Evolutionary conservation across 768 basidiomycete genomes (phyloP), one percentile per base, ranked within the genome.

Genomic region (Pulveroboletus sp.): DNA sequence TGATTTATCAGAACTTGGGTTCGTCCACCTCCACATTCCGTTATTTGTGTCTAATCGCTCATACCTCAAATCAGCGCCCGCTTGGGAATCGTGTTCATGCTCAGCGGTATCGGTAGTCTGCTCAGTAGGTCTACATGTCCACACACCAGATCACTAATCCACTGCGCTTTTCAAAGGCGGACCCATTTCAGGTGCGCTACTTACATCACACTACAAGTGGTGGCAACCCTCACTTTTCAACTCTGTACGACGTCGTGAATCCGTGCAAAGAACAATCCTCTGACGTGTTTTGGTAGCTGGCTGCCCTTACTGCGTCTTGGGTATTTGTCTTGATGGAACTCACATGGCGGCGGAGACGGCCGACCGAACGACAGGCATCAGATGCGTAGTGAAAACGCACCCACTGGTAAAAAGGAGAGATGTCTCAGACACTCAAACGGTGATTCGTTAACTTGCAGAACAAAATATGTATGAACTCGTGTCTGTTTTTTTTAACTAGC

Each of bases 171-270:
- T 6, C 16, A n/a, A 44, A 75, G 81, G 80, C 6, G 75, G 77
- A 1, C 82, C 83, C 1, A 71, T 84, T 34, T 70, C 75, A n/a
- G 82, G 83, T 1, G 76, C 77, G 0, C 60, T 84, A 16, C 72
- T 85, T 5, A 73, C 79, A 0, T 51, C 69, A 11, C 57, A 70
- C 8, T 82, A 76, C 56, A 65, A 71, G 2, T 85, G 83, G 83
- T 81, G 76, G 77, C 69, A 67, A 38, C 74, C 81, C 5, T 71
- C 75, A 3, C 42, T 82, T 7, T 84, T 80, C 53, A 64, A 72
- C 19, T 81, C 78, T 40, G 67, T 73, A 52, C 6, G 53, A 24
- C 42, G 16, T 4, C n/a, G 19, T 40, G 1, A n/a, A n/a, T n/a
- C 2, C 9, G 17, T 23, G 7, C 11, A 10, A 14, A 20, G 25